A percentile compares a stretch with the other conserved stretches of the same genome.
These are phyloP conservation scores for Umbelopsis isabellina DNA, from an alignment of 192 early-diverging fungal species.

Conservation along the genomic window DNA sequence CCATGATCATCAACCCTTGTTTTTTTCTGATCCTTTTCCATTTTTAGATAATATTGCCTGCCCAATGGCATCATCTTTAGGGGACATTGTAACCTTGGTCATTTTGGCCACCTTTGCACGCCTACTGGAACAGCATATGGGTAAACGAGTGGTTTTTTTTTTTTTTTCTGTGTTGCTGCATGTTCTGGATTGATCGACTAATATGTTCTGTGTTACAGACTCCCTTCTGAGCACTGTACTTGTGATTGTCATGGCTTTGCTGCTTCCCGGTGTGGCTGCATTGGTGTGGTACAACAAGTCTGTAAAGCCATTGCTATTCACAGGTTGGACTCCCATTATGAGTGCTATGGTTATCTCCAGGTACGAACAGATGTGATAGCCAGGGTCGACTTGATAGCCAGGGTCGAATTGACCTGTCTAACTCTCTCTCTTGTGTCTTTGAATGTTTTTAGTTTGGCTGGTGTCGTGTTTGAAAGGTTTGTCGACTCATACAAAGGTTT, in stretches of 20 bases:
- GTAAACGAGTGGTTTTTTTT: slow-evolving; percentile 33
- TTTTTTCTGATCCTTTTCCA: not conserved
- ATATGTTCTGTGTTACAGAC: slow-evolving; percentile 27
- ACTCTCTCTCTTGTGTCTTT: not conserved
- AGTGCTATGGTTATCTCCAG: slow-evolving; percentile 73
- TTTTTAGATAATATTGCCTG: slow-evolving; percentile 71
- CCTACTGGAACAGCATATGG: slow-evolving; percentile 46
- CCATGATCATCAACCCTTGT: not conserved
- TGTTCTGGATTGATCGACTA: not conserved
- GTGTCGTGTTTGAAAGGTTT: slow-evolving; percentile 65
- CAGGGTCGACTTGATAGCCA: not conserved
- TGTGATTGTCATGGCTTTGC: slow-evolving; percentile 40
- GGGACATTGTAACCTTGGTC: slow-evolving; percentile 70
- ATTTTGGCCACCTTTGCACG: slow-evolving; percentile 56
- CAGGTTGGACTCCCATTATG: slow-evolving; percentile 76
- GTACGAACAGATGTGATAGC: slow-evolving; percentile 12
- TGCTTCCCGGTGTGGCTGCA: slow-evolving; percentile 47
- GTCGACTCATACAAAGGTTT: slow-evolving; percentile 63
- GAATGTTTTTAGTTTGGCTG: slow-evolving; percentile 49
- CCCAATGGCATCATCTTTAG: slow-evolving; percentile 69
- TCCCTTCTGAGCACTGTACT: slow-evolving; percentile 44
- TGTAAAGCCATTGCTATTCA: slow-evolving; percentile 61
- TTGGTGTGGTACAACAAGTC: slow-evolving; percentile 60
- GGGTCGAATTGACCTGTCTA: not conserved
- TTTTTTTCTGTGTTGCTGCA: not conserved